phyloP scores from a whole-genome alignment of 495 filamentous ascomycete genomes.

The Elaphomyces granulatus region DNA sequence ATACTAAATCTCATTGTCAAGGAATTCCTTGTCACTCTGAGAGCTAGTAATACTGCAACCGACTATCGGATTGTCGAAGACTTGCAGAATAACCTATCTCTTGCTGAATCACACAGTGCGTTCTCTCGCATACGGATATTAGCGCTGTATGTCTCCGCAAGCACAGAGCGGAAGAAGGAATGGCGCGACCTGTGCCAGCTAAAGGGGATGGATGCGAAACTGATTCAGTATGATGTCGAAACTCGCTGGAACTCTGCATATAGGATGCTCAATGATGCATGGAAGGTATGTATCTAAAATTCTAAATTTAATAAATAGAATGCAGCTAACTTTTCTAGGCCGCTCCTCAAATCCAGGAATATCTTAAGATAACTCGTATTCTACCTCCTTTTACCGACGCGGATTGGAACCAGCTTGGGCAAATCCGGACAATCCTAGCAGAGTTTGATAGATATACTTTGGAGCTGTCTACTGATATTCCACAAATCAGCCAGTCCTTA shows the following conservation, averaged over 20 bases:
- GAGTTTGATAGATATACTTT: not conserved
- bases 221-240: constrained; percentile 4
- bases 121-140: not conserved
- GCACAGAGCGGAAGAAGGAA: not conserved
- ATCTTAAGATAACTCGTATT: not conserved
- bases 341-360: not conserved
- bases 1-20: not conserved
- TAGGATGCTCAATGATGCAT: constrained; percentile 3
- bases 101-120: not conserved
- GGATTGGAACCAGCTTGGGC: not conserved
- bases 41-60: not conserved
- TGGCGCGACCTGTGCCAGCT: not conserved
- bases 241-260: constrained; percentile 7
- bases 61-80: not conserved
- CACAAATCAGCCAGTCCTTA: not conserved
- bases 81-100: not conserved
- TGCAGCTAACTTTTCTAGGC: not conserved
- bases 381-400: not conserved
- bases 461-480: not conserved
- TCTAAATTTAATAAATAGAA: no score
- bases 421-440: not conserved
- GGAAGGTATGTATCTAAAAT: not conserved
- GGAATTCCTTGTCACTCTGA: not conserved
- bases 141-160: not conserved
- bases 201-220: constrained; percentile 1